Evolutionary conservation across 75 land plant species (phyloP).

Genomic region (Cupressus sempervirens): DNA sequence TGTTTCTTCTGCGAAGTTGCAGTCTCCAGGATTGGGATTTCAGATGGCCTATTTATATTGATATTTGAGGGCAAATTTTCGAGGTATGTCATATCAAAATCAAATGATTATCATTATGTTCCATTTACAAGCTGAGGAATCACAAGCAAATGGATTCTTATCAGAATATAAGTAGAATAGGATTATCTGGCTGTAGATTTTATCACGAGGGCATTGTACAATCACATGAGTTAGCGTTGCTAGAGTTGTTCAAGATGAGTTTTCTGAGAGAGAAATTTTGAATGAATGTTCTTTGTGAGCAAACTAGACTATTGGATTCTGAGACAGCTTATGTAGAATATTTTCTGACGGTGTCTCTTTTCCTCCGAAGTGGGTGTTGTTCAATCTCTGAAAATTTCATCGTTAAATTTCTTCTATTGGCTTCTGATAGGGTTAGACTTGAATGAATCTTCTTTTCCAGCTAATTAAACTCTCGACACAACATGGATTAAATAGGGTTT

Average conservation of each 20-base stretch:
- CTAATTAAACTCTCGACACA: not conserved
- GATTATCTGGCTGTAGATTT: not conserved
- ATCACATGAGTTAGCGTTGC: not conserved
- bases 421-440: not conserved
- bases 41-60: not conserved
- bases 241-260: not conserved
- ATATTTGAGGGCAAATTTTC: not conserved
- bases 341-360: not conserved
- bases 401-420: not conserved
- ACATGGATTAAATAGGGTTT: not conserved
- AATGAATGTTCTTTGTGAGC: not conserved
- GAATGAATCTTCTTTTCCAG: not conserved
- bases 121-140: not conserved
- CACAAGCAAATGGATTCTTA: not conserved
- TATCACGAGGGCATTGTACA: not conserved
- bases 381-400: not conserved
- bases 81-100: not conserved
- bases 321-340: not conserved
- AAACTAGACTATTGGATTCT: not conserved
- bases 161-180: not conserved
- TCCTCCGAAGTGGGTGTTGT: not conserved
- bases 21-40: not conserved
- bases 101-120: not conserved
- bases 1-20: not conserved
- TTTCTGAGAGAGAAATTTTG: not conserved